A percentile compares a stretch with the other conserved stretches of the same genome.
These are phyloP conservation scores for Aspergillus asperescens DNA, from an alignment of 495 filamentous ascomycete genomes.

Conservation along the genomic window DNA sequence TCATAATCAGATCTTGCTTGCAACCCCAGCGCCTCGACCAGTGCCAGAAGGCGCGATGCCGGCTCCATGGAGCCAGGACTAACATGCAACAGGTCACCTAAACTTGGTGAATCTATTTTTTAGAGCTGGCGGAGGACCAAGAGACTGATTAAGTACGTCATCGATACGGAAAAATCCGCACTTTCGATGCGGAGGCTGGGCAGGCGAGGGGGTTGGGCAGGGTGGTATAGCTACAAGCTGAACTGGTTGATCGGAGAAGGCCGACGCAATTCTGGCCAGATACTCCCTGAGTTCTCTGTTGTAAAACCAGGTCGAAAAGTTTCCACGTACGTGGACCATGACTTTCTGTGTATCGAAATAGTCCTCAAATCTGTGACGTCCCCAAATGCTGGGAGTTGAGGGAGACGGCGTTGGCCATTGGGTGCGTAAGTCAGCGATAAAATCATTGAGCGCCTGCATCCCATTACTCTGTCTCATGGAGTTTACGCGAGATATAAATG, in stretches of 20 bases:
- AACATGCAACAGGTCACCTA: background rate
- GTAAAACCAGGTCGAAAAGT: slow-evolving; percentile 8
- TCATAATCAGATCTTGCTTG: slow-evolving; percentile 20
- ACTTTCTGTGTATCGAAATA: slow-evolving; percentile 2
- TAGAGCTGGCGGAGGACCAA: background rate
- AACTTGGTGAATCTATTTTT: background rate
- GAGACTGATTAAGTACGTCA: background rate
- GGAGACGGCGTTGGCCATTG: background rate
- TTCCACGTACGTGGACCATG: background rate
- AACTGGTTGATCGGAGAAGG: background rate
- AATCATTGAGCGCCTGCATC: background rate
- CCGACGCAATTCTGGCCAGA: background rate
- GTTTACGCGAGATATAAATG: background rate
- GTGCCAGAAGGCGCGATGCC: background rate
- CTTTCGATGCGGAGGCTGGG: background rate
- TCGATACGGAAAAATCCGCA: slow-evolving; percentile 9
- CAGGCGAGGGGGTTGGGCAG: background rate
- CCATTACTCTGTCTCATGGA: background rate
- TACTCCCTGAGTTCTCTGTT: slow-evolving; percentile 12
- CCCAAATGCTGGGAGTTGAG: background rate
- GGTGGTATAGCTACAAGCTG: background rate
- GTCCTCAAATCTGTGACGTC: background rate
- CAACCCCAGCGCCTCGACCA: slow-evolving; percentile 2
- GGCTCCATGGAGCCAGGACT: background rate
- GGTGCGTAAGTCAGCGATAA: background rate